Percentiles rank a stretch among this genome's conserved stretches.
Evolutionary conservation across 2,329 filamentous ascomycete species (phyloP).

Genomic region (Amauroascus niger): DNA sequence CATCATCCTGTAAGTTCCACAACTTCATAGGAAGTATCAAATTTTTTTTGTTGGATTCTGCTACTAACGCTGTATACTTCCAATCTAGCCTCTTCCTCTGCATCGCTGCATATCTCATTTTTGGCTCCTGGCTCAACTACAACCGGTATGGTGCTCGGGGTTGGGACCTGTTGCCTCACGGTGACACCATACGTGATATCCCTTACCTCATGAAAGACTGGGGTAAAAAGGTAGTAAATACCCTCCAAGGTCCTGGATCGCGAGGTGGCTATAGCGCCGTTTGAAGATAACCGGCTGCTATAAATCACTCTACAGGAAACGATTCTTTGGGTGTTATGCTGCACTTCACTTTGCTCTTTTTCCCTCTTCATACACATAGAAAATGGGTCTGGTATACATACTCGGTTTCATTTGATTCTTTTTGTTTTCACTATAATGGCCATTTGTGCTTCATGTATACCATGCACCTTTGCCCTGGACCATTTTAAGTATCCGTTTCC

Average conservation of each 20-base stretch:
- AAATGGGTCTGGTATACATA: not conserved
- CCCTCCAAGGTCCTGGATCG: conserved; percentile 70
- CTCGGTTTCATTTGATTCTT: not conserved
- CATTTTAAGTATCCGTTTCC: not conserved
- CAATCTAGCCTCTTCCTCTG: conserved; percentile 66
- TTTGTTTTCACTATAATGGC: not conserved
- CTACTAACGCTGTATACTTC: not conserved
- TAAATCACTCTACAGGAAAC: not conserved
- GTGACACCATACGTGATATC: conserved; percentile 81
- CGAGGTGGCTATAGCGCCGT: conserved; percentile 93
- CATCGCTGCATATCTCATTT: conserved; percentile 84
- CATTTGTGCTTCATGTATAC: not conserved
- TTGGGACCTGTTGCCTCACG: conserved; percentile 89
- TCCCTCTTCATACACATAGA: not conserved
- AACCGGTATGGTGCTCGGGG: conserved; percentile 90
- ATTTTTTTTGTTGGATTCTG: not conserved
- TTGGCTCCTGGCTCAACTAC: conserved; percentile 98
- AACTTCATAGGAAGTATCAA: not conserved
- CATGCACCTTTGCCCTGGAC: not conserved
- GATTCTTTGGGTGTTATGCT: not conserved
- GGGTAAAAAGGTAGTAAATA: conserved; percentile 66
- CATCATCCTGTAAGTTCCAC: conserved; percentile 67
- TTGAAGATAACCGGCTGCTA: conserved; percentile 37
- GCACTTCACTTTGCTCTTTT: not conserved
- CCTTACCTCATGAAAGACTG: conserved; percentile 90